Evolutionary conservation across 768 basidiomycete genomes (phyloP), one percentile per base, ranked within the genome.

Genomic region (Ephemerocybe angulata): DNA sequence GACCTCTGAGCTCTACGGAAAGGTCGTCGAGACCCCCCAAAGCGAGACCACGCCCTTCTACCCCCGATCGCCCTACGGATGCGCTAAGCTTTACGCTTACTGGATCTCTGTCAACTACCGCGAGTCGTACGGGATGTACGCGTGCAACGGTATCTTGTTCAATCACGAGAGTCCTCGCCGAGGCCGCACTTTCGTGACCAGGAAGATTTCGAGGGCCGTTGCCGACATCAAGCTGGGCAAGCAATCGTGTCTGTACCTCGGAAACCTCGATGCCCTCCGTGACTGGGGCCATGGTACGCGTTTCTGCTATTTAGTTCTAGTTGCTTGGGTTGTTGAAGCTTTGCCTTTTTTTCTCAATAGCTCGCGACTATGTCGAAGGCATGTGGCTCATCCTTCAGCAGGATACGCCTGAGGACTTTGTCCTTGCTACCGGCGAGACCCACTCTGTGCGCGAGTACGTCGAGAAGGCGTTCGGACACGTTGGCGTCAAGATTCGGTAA

Each of bases 381-480:
- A 97, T 97, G 95, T 97, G 94, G 93, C 79, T 80, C 65, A 93
- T 98, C 84, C 84, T 98, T 42, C 95, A 98, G 70, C 93, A 96
- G 70, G 76, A 85, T 6, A 57, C 63, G 21, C 75, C 95, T 1
- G 84, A 93, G 10, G 95, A 98, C 72, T 98, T 90, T 64, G 93
- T 97, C 51, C 89, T 97, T 43, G 93, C 94, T 0, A 97, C 93
- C 1, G 93, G 93, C 27, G 96, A 98, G 77, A 98, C 93, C 28
- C 95, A 98, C 70, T 85, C 85, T 37, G 95, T 98, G 25, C 85
- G 91, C 54, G 93, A 98, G 72, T 97, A 85, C 62, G 91, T 98
- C 62, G 85, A 93, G 67, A 93, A 90, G 71, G 70, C 96, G 19
- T 98, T 98, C 69, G 73, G 61, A 3, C 72, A 79, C 47, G 79